Evolutionary conservation across 495 filamentous ascomycete species (phyloP), one percentile per base, ranked within the genome.

Genomic region (Hypoxylon trugodes): DNA sequence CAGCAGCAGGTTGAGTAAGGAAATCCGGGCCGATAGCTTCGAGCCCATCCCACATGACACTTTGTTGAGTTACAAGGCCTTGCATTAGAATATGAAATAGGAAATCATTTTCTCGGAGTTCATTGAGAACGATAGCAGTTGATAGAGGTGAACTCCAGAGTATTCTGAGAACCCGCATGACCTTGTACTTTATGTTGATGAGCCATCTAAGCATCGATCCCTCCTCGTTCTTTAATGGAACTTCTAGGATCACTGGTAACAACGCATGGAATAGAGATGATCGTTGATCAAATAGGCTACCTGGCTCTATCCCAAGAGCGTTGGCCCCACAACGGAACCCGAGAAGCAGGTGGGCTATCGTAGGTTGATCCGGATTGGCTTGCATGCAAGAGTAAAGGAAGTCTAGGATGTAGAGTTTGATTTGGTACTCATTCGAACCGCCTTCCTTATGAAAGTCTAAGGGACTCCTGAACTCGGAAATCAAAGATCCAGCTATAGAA

Each of bases 131-230:
- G 69, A 90, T 80, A 13, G 74, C 76, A 1, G 88, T 83, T 4
- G 96, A 93, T n/a, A 97, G 76, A 22, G 90, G 87, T 22, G 94
- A 92, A 36, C 79, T 86, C 91, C 93, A 97, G 7, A 99, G 78
- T 45, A 89, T 80, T 61, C 86, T 85, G 25, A 99, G 73, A 7
- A 98, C 82, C 50, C 91, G 88, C 65, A 93, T 82, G 40, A 88
- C 88, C 58, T 88, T 86, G 32, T 88, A 84, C 63, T 90, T 95
- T 22, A 97, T 70, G 36, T 79, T 79, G 16, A 91, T 75, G 33
- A 89, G 81, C 88, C 90, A 96, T n/a, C 85, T 82, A 7, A 85
- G 68, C 69, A 91, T 74, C n/a, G 74, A 79, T 13, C 71, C 71
- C 18, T 81, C 83, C n/a, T 86, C 87, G 48, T 88, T 72, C 3